A percentile compares a stretch with the other conserved stretches of the same genome.
These are phyloP conservation scores for Anethum foeniculum DNA, from an alignment of 140 eudicot species.

Conservation along the genomic window DNA sequence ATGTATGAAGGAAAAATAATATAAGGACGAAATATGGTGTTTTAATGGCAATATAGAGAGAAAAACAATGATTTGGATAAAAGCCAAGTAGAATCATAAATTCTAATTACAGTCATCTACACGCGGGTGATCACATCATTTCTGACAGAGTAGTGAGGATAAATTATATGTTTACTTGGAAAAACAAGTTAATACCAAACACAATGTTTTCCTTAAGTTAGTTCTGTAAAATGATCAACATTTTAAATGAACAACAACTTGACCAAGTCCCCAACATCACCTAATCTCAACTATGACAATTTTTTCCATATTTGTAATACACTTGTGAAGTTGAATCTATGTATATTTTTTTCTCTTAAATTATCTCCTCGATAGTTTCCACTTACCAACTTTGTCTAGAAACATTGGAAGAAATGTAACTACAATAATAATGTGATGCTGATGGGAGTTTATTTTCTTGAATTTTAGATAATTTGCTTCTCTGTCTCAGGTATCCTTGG, in stretches of 20 bases:
- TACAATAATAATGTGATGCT: not conserved
- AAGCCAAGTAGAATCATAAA: not conserved
- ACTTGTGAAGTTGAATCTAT: not conserved
- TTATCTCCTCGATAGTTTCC: not conserved
- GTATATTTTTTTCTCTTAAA: not conserved
- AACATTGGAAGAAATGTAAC: not conserved
- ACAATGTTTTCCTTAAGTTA: not conserved
- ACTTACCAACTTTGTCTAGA: not conserved
- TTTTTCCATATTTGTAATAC: not conserved
- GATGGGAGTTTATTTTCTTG: not conserved
- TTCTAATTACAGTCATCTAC: not conserved
- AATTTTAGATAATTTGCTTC: not conserved
- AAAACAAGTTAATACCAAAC: not conserved
- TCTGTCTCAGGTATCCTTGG: slow-evolving; percentile 72
- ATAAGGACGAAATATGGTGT: not conserved
- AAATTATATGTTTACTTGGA: not conserved
- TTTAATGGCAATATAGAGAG: not conserved
- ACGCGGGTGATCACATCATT: not conserved
- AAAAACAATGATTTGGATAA: not conserved
- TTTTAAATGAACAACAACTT: not conserved
- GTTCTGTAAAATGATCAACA: not conserved
- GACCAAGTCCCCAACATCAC: not conserved
- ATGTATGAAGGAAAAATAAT: not conserved
- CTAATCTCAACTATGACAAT: not conserved
- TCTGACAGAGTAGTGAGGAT: not conserved